phyloP scores from a whole-genome alignment of 805 yeast genomes.

The Yamadazyma nakazawae region DNA sequence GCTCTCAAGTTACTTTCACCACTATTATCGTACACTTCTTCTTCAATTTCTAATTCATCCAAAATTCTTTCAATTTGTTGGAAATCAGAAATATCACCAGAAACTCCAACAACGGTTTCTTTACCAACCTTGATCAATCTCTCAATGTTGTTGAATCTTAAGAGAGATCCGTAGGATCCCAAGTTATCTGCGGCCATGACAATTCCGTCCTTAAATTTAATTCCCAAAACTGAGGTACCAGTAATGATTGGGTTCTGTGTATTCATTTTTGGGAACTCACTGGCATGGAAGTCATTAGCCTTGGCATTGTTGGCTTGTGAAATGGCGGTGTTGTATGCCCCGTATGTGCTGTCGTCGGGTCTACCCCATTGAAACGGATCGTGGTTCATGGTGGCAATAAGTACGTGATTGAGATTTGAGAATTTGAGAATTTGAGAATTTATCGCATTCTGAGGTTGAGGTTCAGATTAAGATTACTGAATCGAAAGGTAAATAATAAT shows the following conservation, averaged over 20 bases:
- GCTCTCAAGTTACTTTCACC: constrained; percentile 63
- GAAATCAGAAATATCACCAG: constrained; percentile 93
- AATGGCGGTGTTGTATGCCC: constrained; percentile 70
- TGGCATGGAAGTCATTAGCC: neutral
- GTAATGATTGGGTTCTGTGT: constrained; percentile 95
- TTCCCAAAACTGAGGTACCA: constrained; percentile 91
- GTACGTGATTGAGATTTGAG: neutral
- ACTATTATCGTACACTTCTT: constrained; percentile 75
- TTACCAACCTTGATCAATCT: constrained; percentile 81
- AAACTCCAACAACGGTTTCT: constrained; percentile 84
- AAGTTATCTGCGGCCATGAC: constrained; percentile 93
- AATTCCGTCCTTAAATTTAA: constrained; percentile 87
- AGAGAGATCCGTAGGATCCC: constrained; percentile 88
- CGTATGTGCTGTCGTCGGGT: constrained; percentile 80
- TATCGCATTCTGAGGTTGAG: neutral
- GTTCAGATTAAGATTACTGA: too few relatives aligned
- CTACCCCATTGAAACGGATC: constrained; percentile 95
- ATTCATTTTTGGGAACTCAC: constrained; percentile 64
- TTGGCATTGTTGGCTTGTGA: constrained; percentile 51
- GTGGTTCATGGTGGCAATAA: constrained; percentile 69
- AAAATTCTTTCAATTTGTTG: constrained; percentile 75
- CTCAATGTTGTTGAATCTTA: constrained; percentile 81
- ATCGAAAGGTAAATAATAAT: too few relatives aligned
- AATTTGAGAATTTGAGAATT: neutral
- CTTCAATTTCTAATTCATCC: constrained; percentile 69